phyloP scores from a whole-genome alignment of 2,329 filamentous ascomycete genomes.

The Fusarium neocosmosporiellum region DNA sequence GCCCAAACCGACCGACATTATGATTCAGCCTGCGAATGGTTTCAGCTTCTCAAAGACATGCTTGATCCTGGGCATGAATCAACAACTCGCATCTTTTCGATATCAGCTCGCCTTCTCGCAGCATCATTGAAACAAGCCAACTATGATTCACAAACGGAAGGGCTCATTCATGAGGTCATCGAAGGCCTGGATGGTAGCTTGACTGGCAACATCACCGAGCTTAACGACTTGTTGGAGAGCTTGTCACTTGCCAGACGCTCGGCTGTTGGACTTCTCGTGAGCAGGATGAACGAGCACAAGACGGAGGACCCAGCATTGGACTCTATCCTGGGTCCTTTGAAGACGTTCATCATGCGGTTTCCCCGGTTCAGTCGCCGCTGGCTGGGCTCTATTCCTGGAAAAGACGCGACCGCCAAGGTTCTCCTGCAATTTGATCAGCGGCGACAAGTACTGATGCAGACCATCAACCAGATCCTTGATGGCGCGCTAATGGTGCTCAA shows the following conservation, averaged over 20 bases:
- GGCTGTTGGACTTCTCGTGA: slow-evolving; percentile 60
- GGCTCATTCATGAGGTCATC: slow-evolving; percentile 60
- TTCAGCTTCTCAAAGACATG: slow-evolving; percentile 56
- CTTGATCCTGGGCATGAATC: slow-evolving; percentile 56
- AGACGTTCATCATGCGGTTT: slow-evolving; percentile 67
- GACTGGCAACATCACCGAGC: slow-evolving; percentile 67
- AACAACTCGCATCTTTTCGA: slow-evolving; percentile 61
- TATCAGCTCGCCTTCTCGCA: slow-evolving; percentile 66
- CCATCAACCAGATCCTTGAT: slow-evolving; percentile 68
- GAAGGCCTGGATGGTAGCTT: slow-evolving; percentile 68
- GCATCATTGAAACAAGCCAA: slow-evolving; percentile 61
- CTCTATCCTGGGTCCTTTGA: slow-evolving; percentile 55
- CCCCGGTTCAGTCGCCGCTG: slow-evolving; percentile 71
- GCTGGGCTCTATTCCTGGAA: slow-evolving; percentile 67
- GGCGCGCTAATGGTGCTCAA: slow-evolving; percentile 69
- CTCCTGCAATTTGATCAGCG: slow-evolving; percentile 71
- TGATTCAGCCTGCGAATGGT: slow-evolving; percentile 67
- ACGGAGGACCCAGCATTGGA: slow-evolving; percentile 14
- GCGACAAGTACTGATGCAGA: slow-evolving; percentile 62
- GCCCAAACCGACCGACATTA: slow-evolving; percentile 58
- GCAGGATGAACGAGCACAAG: slow-evolving; percentile 34
- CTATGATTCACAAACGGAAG: slow-evolving; percentile 51
- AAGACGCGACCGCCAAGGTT: slow-evolving; percentile 65
- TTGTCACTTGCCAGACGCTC: slow-evolving; percentile 67
- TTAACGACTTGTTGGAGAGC: slow-evolving; percentile 70